These are phyloP conservation scores for Scutellaria minor DNA, from an alignment of 257 asterid genomes.

Conservation along the genomic window DNA sequence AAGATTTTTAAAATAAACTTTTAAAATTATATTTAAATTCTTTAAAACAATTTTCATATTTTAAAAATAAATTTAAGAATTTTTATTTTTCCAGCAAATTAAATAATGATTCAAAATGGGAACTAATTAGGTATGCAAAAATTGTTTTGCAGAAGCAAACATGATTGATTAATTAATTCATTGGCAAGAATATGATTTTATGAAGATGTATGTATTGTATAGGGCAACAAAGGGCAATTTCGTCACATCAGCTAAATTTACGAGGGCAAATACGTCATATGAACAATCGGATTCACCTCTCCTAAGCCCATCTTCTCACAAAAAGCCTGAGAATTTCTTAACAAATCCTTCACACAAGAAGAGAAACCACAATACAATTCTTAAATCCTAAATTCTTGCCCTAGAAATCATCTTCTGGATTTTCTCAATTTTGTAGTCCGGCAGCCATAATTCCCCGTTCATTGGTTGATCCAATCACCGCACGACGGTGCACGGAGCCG, in stretches of 20 bases:
- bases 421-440: constrained; percentile 27
- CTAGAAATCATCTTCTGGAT: constrained; percentile 28
- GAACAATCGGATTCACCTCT: constrained; percentile 31
- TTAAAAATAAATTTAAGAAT: too few species aligned
- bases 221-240: constrained; percentile 38
- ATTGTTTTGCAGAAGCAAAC: too few species aligned
- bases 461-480: constrained; percentile 40
- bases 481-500: constrained; percentile 36
- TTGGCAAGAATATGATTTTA: neutral
- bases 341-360: constrained; percentile 28
- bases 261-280: constrained; percentile 45
- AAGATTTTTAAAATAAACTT: too few species aligned
- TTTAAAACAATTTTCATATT: too few species aligned
- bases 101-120: too few species aligned
- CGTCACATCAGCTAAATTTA: constrained; percentile 33
- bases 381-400: constrained; percentile 26
- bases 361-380: constrained; percentile 9
- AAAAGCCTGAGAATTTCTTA: constrained; percentile 28
- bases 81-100: too few species aligned
- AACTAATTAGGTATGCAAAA: too few species aligned
- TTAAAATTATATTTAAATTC: too few species aligned
- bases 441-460: constrained; percentile 31
- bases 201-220: constrained; percentile 37
- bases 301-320: constrained; percentile 40
- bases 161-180: too few species aligned